Evolutionary conservation across 2,329 filamentous ascomycete species (phyloP), one percentile per base, ranked within the genome.

Genomic region (Diaporthe helianthi): DNA sequence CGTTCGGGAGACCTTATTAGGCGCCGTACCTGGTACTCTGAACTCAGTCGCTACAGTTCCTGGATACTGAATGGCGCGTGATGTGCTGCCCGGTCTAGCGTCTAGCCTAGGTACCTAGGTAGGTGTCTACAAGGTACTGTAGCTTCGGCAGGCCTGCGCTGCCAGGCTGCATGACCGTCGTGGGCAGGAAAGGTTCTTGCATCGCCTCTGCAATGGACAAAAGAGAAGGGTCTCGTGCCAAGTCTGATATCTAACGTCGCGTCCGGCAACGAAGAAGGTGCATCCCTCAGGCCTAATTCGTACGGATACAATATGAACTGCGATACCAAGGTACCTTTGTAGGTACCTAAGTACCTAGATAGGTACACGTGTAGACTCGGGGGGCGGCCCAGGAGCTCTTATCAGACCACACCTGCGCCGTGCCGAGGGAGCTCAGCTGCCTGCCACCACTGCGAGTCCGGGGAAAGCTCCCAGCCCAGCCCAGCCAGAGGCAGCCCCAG

Each of bases 181-280:
- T 38, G 36, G 33, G 33, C 33, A 33, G 33, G 33, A 33, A 33
- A 12, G 33, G 5, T 33, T 33, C 33, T 55, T 10, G 33, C 53
- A 26, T 26, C 24, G 33, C 53, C 26, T 26, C 24, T 61, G 19
- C 41, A 47, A 61, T 47, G 41, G 12, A 38, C 51, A 29, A 52
- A 22, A 5, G 29, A 31, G 10, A 7, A 63, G 9, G 63, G 65
- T 47, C 44, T 51, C 52, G 38, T 67, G 64, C 38, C 65, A 24
- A 24, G 41, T 24, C 47, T 19, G 24, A 67, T 67, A 52, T 67
- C 65, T 67, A 52, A 51, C 41, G 33, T 47, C 19, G 33, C 44
- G 19, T 22, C 63, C 49, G 46, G 26, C 49, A 54, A 24, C 29
- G 49, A 31, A 46, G 38, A 33, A 33, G 13, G 22, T 26, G 38